These are phyloP conservation scores for Colletotrichum sp. DNA, from an alignment of 2,329 filamentous ascomycete species.

Conservation along the genomic window DNA sequence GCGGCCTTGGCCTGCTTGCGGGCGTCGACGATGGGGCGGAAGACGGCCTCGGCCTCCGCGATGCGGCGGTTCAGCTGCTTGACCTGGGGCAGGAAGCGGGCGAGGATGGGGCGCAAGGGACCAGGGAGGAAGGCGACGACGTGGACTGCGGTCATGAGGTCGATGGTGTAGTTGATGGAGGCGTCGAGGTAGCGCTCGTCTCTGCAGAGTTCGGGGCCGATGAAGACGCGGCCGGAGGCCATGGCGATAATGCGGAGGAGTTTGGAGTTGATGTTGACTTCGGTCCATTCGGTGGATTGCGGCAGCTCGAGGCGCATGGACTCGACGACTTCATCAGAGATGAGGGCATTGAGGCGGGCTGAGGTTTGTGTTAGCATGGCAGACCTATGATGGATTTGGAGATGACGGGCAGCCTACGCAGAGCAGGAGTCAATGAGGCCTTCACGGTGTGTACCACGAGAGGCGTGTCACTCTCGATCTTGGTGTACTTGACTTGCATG, in stretches of 20 bases:
- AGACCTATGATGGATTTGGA: rapidly evolving
- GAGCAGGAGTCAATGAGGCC: conserved; percentile 34
- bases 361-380: not conserved
- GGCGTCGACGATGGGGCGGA: conserved; percentile 38
- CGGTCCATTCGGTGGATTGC: conserved; percentile 42
- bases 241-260: conserved; percentile 51
- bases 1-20: conserved; percentile 26
- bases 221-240: conserved; percentile 51
- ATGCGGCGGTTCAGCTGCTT: conserved; percentile 36
- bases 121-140: conserved; percentile 2
- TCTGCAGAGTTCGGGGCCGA: conserved; percentile 51
- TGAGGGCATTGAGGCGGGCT: conserved; percentile 39
- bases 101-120: conserved; percentile 38
- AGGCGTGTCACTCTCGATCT: conserved; percentile 26
- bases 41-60: conserved; percentile 35
- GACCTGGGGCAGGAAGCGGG: conserved; percentile 37
- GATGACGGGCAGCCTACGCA: conserved; percentile 24
- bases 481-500: conserved; percentile 38
- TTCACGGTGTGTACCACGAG: conserved; percentile 35
- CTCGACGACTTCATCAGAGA: conserved; percentile 35
- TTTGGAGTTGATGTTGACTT: conserved; percentile 42
- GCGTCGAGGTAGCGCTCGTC: conserved; percentile 48
- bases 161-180: conserved; percentile 46
- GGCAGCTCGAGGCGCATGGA: conserved; percentile 39
- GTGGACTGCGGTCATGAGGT: conserved; percentile 24